These are phyloP conservation scores for Scutellospora calospora DNA, from an alignment of 371 early-diverging fungal genomes.

Conservation along the genomic window DNA sequence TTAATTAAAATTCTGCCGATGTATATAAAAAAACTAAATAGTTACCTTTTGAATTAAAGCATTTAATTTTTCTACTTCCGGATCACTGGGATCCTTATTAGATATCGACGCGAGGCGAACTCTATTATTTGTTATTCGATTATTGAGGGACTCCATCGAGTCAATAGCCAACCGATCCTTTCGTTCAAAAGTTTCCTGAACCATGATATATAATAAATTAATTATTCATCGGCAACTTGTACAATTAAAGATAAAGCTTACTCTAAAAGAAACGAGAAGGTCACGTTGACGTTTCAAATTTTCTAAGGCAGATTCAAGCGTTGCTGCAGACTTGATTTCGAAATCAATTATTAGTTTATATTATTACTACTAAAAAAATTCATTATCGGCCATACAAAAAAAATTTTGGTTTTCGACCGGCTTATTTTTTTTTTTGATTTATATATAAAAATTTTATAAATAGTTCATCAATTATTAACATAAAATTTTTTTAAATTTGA, in stretches of 20 bases:
- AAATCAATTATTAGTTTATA: not conserved
- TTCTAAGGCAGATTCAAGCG: slow-evolving; percentile 66
- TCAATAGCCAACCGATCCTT: slow-evolving; percentile 47
- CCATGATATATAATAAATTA: not conserved
- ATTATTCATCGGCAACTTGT: not conserved
- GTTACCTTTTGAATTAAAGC: slow-evolving; percentile 57
- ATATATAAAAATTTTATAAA: no score
- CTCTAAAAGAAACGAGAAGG: slow-evolving; percentile 69
- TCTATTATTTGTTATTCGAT: slow-evolving; percentile 51
- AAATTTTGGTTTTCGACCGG: no score
- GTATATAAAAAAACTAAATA: slow-evolving; percentile 39
- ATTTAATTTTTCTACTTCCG: slow-evolving; percentile 41
- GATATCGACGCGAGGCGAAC: slow-evolving; percentile 49
- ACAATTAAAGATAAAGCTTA: slow-evolving; percentile 46
- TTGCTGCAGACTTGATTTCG: slow-evolving; percentile 45
- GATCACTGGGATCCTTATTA: slow-evolving; percentile 46
- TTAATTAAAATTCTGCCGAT: not conserved
- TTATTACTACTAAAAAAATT: not conserved
- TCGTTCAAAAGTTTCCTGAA: slow-evolving; percentile 48
- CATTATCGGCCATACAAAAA: not conserved
- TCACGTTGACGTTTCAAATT: slow-evolving; percentile 76
- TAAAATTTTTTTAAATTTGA: no score
- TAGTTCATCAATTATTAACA: no score
- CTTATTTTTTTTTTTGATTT: no score
- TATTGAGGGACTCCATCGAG: slow-evolving; percentile 49